Evolutionary conservation across 495 filamentous ascomycete species (phyloP), one percentile per base, ranked within the genome.

Genomic region (Tuber umbilicatum): DNA sequence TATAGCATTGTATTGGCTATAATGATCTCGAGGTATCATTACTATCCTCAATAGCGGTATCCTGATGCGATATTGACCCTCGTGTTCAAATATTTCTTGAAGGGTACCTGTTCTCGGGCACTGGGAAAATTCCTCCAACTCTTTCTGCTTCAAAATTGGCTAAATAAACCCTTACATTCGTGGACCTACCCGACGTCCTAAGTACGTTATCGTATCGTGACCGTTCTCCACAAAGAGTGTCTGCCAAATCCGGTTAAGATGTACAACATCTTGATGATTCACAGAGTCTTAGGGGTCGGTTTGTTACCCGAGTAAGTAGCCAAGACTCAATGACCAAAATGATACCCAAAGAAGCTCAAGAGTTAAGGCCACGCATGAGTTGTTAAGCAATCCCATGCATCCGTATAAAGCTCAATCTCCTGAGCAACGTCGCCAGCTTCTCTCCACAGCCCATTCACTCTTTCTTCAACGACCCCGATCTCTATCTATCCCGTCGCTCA

Each of bases 381-480:
- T 27, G 12, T 75, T 79, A 78, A 75, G 77, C 77, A 42, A 23
- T 35, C 45, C 75, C 77, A 75, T 74, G 72, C 77, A 75, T 73
- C 77, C 27, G 71, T 70, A 76, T 75, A 40, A 9, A n/a, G 0
- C 23, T 6, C 31, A n/a, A 41, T 77, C 42, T 21, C 68, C 73
- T 69, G 37, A 78, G 55, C 47, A 50, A 73, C 31, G n/a, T 39
- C 47, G 23, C 47, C 21, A 69, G 70, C 68, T 47, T 40, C 75
- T 64, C 68, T 70, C 64, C 73, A 40, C 68, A 74, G 70, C 68
- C 74, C 71, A 69, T 74, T 78, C 75, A 43, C 50, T 35, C 42
- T 71, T 69, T 74, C 75, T 16, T 60, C 68, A 47, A 71, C 68
- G 55, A 69, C 37, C 45, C 40, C 7, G 45, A 27, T 35, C 41